phyloP scores from a whole-genome alignment of 2,329 filamentous ascomycete genomes.

The Paracoccidioides brasiliensis region DNA sequence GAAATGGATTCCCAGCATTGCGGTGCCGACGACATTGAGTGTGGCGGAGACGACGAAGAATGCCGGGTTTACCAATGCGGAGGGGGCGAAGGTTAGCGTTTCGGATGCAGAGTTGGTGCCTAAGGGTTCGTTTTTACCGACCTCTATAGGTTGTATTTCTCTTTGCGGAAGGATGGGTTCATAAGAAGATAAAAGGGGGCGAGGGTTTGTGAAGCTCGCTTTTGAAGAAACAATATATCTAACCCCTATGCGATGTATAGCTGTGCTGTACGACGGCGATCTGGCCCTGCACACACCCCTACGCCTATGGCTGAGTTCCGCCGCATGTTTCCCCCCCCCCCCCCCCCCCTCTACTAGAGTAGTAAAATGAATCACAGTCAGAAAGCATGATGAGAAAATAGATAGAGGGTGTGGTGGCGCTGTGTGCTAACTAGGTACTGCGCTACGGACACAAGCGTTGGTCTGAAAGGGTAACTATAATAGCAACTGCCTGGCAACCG shows the following conservation, averaged over 20 bases:
- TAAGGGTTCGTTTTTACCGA: constrained; percentile 8
- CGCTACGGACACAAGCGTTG: too few species aligned
- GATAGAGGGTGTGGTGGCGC: too few species aligned
- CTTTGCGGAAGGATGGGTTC: not conserved
- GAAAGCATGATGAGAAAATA: too few species aligned
- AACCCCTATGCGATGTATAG: not conserved
- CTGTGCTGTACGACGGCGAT: not conserved
- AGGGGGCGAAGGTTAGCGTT: constrained; percentile 10
- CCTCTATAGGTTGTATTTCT: not conserved
- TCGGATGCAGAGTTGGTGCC: constrained; percentile 14
- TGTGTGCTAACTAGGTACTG: too few species aligned
- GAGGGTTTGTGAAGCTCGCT: not conserved
- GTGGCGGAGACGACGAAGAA: constrained; percentile 10
- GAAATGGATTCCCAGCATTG: constrained; percentile 8
- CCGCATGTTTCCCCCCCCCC: constrained; percentile 1
- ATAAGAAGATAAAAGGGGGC: not conserved
- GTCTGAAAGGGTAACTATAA: too few species aligned
- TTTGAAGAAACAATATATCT: not conserved
- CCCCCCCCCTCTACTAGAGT: too few species aligned
- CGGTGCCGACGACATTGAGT: constrained; percentile 10
- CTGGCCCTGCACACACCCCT: not conserved
- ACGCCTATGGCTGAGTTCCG: constrained; percentile 9
- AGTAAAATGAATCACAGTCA: too few species aligned
- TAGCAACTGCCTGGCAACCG: too few species aligned
- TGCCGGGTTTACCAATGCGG: constrained; percentile 8